Base-by-base conservation (phyloP, 495 filamentous ascomycete genomes). In the Sordaria brevicollis region DNA sequence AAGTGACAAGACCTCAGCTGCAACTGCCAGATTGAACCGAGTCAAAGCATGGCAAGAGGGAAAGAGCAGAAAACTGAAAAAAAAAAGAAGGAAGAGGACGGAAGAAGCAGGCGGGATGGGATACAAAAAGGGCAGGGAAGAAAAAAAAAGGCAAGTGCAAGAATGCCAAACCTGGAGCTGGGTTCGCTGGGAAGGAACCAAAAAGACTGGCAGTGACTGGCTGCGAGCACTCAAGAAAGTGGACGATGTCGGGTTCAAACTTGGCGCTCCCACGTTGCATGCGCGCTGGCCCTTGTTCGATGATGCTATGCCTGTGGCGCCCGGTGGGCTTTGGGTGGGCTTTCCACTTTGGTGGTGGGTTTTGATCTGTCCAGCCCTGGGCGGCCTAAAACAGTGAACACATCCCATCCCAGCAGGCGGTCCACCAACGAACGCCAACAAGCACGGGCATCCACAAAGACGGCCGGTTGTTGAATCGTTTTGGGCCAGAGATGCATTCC, bases 241-340 rank as follows among this genome's bases (percentile, higher is more conserved):
- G 70, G 67, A 68, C 62, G 67, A 68, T 37, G 72, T 73, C 69
- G 67, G 65, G 49, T 62, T 66, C 62, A 72, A 68, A 54, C 71
- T 75, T 77, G 75, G 74, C 75, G 72, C 62, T 76, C 74, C 73
- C 74, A 74, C 74, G 73, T 74, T 76, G 73, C 68, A 71, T 74
- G 69, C 69, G 65, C 70, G 36, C 69, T 37, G 65, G 68, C 68
- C 73, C 73, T 76, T 67, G 74, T 71, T 69, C 76, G 70, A 77
- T 77, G 76, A 76, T 77, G 76, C 70, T 74, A 74, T 76, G 67
- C 13, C 21, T 70, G 72, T 71, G 71, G 74, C 71, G 70, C 43
- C 49, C 49, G 49, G 49, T 57, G 49, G 39, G 39, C 39, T 43
- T 43, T n/a, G n/a, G 39, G 39, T 43, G 39, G 49, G 49, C 49